Evolutionary conservation across 257 asterid genomes (phyloP), one percentile per base, ranked within the genome.

Genomic region (Schizonepeta tenuifolia): DNA sequence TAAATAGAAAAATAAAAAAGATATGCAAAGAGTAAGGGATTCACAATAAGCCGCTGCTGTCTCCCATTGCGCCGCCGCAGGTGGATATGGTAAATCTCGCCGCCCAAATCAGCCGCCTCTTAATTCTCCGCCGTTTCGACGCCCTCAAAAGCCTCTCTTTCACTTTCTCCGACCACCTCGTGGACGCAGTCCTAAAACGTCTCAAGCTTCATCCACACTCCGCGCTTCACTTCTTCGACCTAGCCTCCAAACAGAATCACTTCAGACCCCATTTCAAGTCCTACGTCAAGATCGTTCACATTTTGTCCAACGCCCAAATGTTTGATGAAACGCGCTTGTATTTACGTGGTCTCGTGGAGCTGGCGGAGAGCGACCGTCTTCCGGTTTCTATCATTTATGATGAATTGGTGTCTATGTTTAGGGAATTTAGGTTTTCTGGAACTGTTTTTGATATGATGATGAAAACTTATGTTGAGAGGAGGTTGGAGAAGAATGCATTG

Each of bases 401-500:
- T 58, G 96, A 87, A 59, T 76, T 92, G 74, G 88, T 86, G 26
- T 2, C 53, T 13, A 86, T 89, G 3, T 92, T 81, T 65, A 67
- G 90, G 24, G 91, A 84, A 60, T 90, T 88, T 57, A 83, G 67
- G 72, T 95, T 90, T 80, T 88, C 94, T 4, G 92, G 78, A 0
- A 77, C 85, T 20, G 96, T 95, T 67, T 92, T 95, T 71, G 98
- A 95, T 83, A 90, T 95, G 83, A 50, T 86, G 60, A 65, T 90
- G 49, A 90, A 83, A 47, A 67, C 78, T 6, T 92, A 75, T 61
- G 87, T 86, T 0, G 89, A 90, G 74, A 90, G 78, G 60, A 91
- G 96, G 69, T 74, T 87, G 87, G 60, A 83, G 26, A 85, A 76
- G 65, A 70, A 88, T 75, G 98, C 98, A 57, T 26, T 92, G 51